Evolutionary conservation across 306 rosid genomes (phyloP).

Genomic region (Senna tora): DNA sequence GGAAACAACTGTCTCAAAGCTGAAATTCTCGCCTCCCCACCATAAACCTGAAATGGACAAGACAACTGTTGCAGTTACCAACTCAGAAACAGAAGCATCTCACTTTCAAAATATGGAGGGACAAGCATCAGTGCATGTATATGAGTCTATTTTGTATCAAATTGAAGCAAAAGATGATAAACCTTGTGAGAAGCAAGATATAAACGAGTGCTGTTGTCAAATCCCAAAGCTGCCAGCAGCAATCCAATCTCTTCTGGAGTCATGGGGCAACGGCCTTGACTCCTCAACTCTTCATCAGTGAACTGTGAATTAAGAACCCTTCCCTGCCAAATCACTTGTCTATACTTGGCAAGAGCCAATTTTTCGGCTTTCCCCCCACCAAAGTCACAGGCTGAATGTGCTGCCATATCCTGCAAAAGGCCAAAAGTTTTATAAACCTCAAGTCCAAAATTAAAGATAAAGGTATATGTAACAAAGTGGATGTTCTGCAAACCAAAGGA

Average conservation of each 20-base stretch:
- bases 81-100: constrained; percentile 23
- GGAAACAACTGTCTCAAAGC: constrained; percentile 77
- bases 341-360: constrained; percentile 86
- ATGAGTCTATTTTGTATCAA: constrained; percentile 11
- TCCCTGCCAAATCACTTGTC: constrained; percentile 96
- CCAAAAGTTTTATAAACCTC: constrained; percentile 2
- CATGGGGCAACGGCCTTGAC: constrained; percentile 97
- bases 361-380: constrained; percentile 98
- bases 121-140: constrained; percentile 9
- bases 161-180: constrained; percentile 34
- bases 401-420: constrained; percentile 90
- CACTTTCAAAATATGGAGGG: constrained; percentile 11
- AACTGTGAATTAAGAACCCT: constrained; percentile 96
- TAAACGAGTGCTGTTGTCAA: constrained; percentile 85
- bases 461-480: constrained; percentile 4
- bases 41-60: constrained; percentile 84
- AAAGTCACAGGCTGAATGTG: constrained; percentile 99
- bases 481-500: constrained; percentile 20
- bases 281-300: constrained; percentile 92
- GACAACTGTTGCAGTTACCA: constrained; percentile 20
- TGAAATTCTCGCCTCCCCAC: constrained; percentile 92
- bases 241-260: constrained; percentile 98
- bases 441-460: constrained; percentile 9
- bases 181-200: constrained; percentile 99
- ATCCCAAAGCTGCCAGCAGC: constrained; percentile 89